Conservation (phyloP, 306 rosid genomes). For the Vachellia pachyceras region DNA sequence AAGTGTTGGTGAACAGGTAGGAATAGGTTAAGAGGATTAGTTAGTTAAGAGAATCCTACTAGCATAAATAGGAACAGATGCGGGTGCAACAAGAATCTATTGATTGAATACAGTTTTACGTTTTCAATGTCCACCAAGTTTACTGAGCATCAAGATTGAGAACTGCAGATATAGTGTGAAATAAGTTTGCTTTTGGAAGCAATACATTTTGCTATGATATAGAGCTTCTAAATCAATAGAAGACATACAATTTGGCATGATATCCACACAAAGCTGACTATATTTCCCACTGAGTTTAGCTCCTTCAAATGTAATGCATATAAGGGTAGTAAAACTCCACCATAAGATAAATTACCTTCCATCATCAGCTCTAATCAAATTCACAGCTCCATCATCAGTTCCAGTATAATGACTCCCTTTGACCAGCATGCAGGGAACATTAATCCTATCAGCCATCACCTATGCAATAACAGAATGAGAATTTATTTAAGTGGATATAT, state of each 20-base stretch:
- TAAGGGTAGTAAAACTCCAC: conserved; percentile 31
- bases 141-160: background rate
- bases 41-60: background rate
- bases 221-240: conserved; percentile 29
- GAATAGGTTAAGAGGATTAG: background rate
- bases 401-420: conserved; percentile 99
- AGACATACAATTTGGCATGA: conserved; percentile 27
- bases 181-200: conserved; percentile 21
- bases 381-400: conserved; percentile 96
- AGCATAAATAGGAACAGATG: background rate
- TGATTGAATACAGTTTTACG: background rate
- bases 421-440: conserved; percentile 94
- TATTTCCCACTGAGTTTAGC: conserved; percentile 25
- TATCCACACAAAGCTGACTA: conserved; percentile 33
- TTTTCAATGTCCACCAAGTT: background rate
- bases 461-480: conserved; percentile 51
- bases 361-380: conserved; percentile 83
- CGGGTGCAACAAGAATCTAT: background rate
- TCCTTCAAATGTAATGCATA: conserved; percentile 20
- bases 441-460: conserved; percentile 95
- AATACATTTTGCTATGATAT: conserved; percentile 15
- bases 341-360: conserved; percentile 68
- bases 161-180: conserved; percentile 28
- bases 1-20: background rate
- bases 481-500: conserved; percentile 35